Conservation (phyloP, 2,329 filamentous ascomycete species). For the Exophiala bonariae region DNA sequence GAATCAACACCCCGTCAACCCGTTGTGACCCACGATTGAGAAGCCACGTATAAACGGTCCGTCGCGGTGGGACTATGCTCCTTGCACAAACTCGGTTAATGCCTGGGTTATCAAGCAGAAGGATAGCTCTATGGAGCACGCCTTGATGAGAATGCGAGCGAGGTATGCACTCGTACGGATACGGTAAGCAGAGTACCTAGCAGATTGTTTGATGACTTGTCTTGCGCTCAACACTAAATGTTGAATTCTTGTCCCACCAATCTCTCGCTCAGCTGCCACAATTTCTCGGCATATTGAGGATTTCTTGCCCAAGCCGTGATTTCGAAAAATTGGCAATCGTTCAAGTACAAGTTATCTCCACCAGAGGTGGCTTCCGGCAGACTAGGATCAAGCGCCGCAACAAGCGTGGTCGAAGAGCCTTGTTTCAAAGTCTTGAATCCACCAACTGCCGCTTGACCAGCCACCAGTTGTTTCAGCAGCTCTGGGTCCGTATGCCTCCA, state of each 20-base stretch:
- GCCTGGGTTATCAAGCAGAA: no score
- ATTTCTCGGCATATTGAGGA: constrained; percentile 37
- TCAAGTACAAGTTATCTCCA: constrained; percentile 30
- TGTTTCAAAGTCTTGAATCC: constrained; percentile 38
- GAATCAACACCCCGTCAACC: constrained; percentile 11
- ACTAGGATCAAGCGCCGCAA: constrained; percentile 45
- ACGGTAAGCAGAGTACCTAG: no score
- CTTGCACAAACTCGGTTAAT: not conserved
- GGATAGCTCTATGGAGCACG: no score
- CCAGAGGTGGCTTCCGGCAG: constrained; percentile 26
- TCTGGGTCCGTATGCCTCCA: constrained; percentile 11
- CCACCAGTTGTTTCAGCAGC: not conserved
- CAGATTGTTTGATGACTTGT: no score
- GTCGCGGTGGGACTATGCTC: constrained; percentile 8
- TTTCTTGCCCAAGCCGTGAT: constrained; percentile 37
- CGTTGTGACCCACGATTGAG: constrained; percentile 6
- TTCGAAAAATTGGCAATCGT: constrained; percentile 36
- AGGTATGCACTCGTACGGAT: no score
- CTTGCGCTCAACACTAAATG: not conserved
- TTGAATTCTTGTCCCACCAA: constrained; percentile 38
- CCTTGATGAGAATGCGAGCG: no score
- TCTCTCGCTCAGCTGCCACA: constrained; percentile 41
- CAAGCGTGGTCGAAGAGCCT: constrained; percentile 42
- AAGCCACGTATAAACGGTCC: constrained; percentile 19
- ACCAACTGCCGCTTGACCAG: not conserved